Evolutionary conservation across 2,329 filamentous ascomycete genomes (phyloP).

Genomic region (Arthrinium puccinioides): DNA sequence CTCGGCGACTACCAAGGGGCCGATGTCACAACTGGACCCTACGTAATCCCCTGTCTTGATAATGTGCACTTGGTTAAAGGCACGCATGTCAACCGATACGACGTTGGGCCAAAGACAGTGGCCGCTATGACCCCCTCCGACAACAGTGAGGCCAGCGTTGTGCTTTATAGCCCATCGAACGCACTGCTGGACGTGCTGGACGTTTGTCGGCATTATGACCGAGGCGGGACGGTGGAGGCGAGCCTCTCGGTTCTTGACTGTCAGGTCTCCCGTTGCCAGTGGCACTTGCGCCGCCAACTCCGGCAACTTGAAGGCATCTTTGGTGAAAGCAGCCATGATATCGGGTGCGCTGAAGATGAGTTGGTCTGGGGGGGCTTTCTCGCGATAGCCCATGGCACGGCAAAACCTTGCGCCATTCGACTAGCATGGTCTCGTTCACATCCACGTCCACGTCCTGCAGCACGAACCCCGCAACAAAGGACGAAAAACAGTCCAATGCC

Average conservation of each 20-base stretch:
- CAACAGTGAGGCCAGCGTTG: conserved; percentile 34
- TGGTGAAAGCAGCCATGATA: conserved; percentile 1
- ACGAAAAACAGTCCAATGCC: conserved; percentile 40
- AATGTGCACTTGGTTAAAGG: conserved; percentile 44
- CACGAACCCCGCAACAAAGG: conserved; percentile 42
- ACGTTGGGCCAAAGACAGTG: conserved; percentile 47
- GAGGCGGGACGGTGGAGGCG: conserved; percentile 30
- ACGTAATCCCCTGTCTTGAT: conserved; percentile 16
- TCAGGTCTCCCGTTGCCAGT: background rate
- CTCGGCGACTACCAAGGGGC: conserved; percentile 37
- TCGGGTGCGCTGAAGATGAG: conserved; percentile 43
- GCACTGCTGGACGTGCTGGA: conserved; percentile 45
- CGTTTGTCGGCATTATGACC: conserved; percentile 35
- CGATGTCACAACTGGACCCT: conserved; percentile 10
- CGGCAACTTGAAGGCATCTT: background rate
- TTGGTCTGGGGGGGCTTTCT: conserved; percentile 24
- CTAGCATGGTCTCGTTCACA: conserved; percentile 21
- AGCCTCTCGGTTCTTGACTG: background rate
- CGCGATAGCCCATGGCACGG: conserved; percentile 34
- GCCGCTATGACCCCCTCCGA: conserved; percentile 53
- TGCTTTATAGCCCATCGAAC: conserved; percentile 48
- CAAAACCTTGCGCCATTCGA: conserved; percentile 44
- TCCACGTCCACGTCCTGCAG: too few species aligned
- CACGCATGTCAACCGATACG: conserved; percentile 51
- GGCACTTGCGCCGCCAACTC: background rate